Evolutionary conservation across 2,329 filamentous ascomycete genomes (phyloP).

Genomic region (Aspergillus neoniger): DNA sequence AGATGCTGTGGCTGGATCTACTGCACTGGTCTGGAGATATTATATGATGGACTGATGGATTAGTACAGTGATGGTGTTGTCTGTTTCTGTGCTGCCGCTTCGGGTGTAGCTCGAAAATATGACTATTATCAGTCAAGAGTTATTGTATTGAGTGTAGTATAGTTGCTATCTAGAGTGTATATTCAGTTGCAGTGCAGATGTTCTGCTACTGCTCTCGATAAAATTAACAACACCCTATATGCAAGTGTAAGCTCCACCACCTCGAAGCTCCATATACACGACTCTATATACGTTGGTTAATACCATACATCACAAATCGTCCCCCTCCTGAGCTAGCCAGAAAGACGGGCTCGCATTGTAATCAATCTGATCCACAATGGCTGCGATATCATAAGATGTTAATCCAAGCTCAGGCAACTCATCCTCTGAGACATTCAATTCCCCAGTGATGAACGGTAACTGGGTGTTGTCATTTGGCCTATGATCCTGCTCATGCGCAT

Average conservation of each 20-base stretch:
- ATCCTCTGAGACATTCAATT: not conserved
- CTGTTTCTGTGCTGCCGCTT: too few relatives aligned
- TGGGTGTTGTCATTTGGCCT: not conserved
- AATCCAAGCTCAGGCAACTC: slow-evolving; percentile 38
- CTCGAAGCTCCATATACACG: not conserved
- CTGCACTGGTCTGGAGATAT: not conserved
- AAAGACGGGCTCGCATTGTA: slow-evolving; percentile 9
- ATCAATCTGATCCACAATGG: slow-evolving; percentile 41
- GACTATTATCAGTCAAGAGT: too few relatives aligned
- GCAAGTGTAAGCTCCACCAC: not conserved
- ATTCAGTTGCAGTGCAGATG: too few relatives aligned
- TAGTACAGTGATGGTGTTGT: too few relatives aligned
- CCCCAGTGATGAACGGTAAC: not conserved
- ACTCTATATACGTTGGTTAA: not conserved
- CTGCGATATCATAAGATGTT: slow-evolving; percentile 40
- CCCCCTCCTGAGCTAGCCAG: slow-evolving; percentile 1
- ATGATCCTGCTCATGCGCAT: not conserved
- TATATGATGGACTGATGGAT: too few relatives aligned
- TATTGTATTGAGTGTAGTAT: too few relatives aligned
- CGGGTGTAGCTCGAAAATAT: too few relatives aligned
- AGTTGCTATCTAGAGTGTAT: too few relatives aligned
- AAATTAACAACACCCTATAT: not conserved
- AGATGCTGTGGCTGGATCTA: not conserved
- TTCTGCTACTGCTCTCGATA: too few relatives aligned
- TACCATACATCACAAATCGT: not conserved